phyloP scores from a whole-genome alignment of 345 rosid species.

The Lagerstroemia speciosa region DNA sequence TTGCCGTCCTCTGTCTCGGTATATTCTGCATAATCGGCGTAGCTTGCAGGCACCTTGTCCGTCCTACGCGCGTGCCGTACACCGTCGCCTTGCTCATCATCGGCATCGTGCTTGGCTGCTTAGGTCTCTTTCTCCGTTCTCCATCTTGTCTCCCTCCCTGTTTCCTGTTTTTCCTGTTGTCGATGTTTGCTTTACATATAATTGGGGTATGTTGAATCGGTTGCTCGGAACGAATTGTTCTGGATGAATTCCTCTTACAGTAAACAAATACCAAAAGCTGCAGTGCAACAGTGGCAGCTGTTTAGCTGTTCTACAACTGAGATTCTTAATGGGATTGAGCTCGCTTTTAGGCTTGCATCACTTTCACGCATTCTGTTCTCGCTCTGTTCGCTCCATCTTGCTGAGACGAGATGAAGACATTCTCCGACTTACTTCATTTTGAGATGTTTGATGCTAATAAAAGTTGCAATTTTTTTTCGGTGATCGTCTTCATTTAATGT shows the following conservation, averaged over 20 bases:
- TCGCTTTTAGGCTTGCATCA: too few species aligned
- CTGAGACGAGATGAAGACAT: too few species aligned
- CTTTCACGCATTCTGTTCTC: too few species aligned
- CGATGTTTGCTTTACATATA: too few species aligned
- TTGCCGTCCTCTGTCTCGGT: slow-evolving; percentile 69
- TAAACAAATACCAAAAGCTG: background rate
- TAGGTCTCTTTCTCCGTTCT: slow-evolving; percentile 32
- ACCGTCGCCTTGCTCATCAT: slow-evolving; percentile 79
- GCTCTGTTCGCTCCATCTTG: too few species aligned
- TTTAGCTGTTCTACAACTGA: background rate
- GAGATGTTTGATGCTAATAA: background rate
- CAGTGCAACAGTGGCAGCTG: background rate
- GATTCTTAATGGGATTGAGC: background rate
- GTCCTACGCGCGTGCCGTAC: slow-evolving; percentile 87
- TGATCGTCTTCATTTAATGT: background rate
- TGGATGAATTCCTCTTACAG: background rate
- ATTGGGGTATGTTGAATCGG: too few species aligned
- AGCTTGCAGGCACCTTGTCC: slow-evolving; percentile 59
- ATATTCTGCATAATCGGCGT: slow-evolving; percentile 64
- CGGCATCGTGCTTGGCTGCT: slow-evolving; percentile 73
- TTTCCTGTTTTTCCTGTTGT: too few species aligned
- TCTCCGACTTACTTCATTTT: too few species aligned
- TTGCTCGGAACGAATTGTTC: too few species aligned
- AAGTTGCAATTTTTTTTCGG: background rate
- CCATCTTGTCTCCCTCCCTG: background rate